Base-by-base conservation (phyloP, 208 protist genomes). In the Wallacemonas sp. region DNA sequence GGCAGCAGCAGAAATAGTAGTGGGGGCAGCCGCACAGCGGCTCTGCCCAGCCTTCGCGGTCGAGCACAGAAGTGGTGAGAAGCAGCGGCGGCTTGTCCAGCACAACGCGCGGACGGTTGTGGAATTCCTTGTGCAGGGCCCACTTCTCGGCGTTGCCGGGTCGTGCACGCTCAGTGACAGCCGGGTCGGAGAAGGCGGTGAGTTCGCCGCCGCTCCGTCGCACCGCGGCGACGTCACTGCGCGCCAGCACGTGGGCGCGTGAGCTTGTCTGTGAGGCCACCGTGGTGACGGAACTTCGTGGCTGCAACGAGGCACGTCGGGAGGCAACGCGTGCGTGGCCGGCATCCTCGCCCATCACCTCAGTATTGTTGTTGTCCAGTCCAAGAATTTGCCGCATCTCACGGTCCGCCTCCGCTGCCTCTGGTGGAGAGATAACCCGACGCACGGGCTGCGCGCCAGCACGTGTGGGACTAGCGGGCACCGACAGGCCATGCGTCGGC, bases 41-140 rank as follows among this genome's bases (percentile, higher is more conserved):
- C 62, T 81, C 61, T 27, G 37, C 13, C 71, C 72, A 90, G 3
- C 26, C n/a, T 0, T 21, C 19, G 15, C 69, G 73, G 32, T 86
- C 79, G 1, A 85, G 58, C 12, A 90, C 62, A 30, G 74, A 34
- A 22, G 66, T 67, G 39, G 60, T 30, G 10, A 79, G 29, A 1
- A 90, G 50, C 10, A 26, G 57, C 5, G 77, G 77, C 2, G 62
- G 66, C 17, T 54, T 42, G 15, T 32, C 66, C 44, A 82, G 59
- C 45, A 36, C 48, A 13, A 66, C 12, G 21, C 66, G 67, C 0
- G 68, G 76, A 2, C 78, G 79, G 52, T 60, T 78, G 59, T 85
- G 71, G 26, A 62, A 84, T 13, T 77, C 53, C 6, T 48, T 17
- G n/a, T 69, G 73, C 22, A 84, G 69, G 8, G 66, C 64, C n/a